These are phyloP conservation scores for Chalciporus sphaerocephalus DNA, from an alignment of 768 basidiomycete species.

Conservation along the genomic window DNA sequence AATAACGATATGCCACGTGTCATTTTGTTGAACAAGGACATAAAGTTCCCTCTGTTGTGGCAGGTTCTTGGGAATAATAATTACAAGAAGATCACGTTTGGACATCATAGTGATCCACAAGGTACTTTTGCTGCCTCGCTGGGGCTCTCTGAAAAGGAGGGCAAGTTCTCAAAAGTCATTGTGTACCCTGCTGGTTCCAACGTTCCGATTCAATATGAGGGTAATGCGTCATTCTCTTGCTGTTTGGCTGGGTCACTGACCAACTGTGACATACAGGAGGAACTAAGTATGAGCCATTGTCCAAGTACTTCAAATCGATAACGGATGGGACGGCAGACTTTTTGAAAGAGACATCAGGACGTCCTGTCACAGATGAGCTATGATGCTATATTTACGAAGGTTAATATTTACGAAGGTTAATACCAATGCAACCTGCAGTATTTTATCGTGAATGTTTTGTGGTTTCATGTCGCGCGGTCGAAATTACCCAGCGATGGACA, in stretches of 20 bases:
- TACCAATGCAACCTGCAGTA: background rate
- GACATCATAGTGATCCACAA: slow-evolving; percentile 59
- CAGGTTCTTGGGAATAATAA: slow-evolving; percentile 74
- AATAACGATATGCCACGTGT: slow-evolving; percentile 47
- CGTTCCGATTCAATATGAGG: slow-evolving; percentile 60
- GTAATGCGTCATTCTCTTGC: slow-evolving; percentile 33
- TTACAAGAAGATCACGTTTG: slow-evolving; percentile 57
- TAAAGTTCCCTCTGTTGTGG: slow-evolving; percentile 76
- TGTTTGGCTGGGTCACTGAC: background rate
- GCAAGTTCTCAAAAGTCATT: slow-evolving; percentile 62
- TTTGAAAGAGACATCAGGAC: slow-evolving; percentile 35
- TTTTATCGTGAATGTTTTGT: no score
- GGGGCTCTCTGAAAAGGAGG: slow-evolving; percentile 51
- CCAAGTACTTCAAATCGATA: slow-evolving; percentile 68
- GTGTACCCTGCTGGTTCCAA: slow-evolving; percentile 61
- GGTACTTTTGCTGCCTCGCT: slow-evolving; percentile 54
- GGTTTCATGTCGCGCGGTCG: no score
- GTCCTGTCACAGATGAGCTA: slow-evolving; percentile 30
- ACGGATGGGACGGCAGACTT: slow-evolving; percentile 65
- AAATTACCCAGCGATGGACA: background rate
- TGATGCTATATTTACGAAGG: slow-evolving; percentile 11
- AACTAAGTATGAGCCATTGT: slow-evolving; percentile 70
- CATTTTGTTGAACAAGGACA: slow-evolving; percentile 70
- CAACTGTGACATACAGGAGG: slow-evolving; percentile 41
- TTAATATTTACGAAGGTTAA: background rate